Base-by-base conservation (phyloP, 345 rosid genomes). In the Citrus maxima region DNA sequence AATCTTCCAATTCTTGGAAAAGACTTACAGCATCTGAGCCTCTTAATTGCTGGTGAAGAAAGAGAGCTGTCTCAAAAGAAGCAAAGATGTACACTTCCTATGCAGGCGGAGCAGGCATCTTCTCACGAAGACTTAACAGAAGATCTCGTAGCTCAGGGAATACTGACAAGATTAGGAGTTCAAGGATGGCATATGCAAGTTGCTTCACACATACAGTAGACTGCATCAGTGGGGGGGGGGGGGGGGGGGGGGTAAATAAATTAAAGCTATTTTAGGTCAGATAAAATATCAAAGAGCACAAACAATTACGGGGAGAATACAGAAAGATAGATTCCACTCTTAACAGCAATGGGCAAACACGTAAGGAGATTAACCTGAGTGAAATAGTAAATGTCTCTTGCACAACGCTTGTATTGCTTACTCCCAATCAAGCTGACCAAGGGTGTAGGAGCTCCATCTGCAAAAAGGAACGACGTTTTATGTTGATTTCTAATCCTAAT, bases 401-500 rank as follows among this genome's bases (percentile, higher is more conserved):
- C 97, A 77, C 99, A 92, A 18, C 97, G 92, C 80, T 88, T 92
- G 88, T 97, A 97, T 77, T 97, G 99, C 40, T 93, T 97, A 37
- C 64, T 74, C 83, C 99, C 99, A 54, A 97, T 89, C 88, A 97
- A 88, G 87, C 98, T 86, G 74, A 97, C 99, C 79, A 97, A 85
- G 55, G 98, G 82, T 38, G 96, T 69, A 24, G 99, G 99, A 78
- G 97, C 93, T 63, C 97, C 98, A 86, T 89, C 99, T 97, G 88
- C 75, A 87, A 63, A 83, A 74, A 64, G 51, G 22, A 22, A 10
- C 7, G 54, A 73, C 61, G 3, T 67, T 27, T 28, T 54, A 9
- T 2, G 34, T 32, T 76, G 21, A 46, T 62, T 51, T 4, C 55
- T 13, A 32, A 34, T 46, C 35, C 49, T 22, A 54, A 7, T 32